These are phyloP conservation scores for Lentinula lateritia DNA, from an alignment of 768 basidiomycete genomes.

Conservation along the genomic window DNA sequence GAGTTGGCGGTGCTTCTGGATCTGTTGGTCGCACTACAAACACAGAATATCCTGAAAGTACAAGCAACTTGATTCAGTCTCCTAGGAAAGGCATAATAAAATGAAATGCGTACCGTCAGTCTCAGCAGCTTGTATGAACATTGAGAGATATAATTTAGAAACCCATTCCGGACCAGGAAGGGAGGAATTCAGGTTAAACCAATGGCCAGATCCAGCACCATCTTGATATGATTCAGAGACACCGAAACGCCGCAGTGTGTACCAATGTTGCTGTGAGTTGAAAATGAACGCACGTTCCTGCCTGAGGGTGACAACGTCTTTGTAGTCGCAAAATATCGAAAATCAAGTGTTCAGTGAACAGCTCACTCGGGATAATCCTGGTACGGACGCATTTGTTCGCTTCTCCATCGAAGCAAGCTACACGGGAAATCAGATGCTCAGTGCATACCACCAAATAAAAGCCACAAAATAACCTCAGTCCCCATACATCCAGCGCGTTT, in stretches of 20 bases:
- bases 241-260: constrained; percentile 80
- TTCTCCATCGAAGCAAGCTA: constrained; percentile 81
- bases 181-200: constrained; percentile 88
- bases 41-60: constrained; percentile 63
- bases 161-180: constrained; percentile 74
- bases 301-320: constrained; percentile 29
- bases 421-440: constrained; percentile 4
- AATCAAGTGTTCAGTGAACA: neutral
- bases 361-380: constrained; percentile 74
- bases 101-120: constrained; percentile 51
- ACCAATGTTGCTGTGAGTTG: constrained; percentile 87
- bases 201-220: constrained; percentile 56
- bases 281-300: constrained; percentile 83
- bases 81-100: neutral
- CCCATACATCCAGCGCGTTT: constrained; percentile 80
- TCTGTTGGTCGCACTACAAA: constrained; percentile 71
- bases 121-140: constrained; percentile 61
- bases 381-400: constrained; percentile 72
- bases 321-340: too few relatives aligned
- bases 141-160: constrained; percentile 72
- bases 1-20: constrained; percentile 41
- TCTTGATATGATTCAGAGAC: constrained; percentile 33
- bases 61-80: neutral
- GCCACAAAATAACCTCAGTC: constrained; percentile 49
- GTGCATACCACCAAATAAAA: constrained; percentile 1